Evolutionary conservation across 257 asterid genomes (phyloP).

Genomic region (Fraxinus cuspidata): DNA sequence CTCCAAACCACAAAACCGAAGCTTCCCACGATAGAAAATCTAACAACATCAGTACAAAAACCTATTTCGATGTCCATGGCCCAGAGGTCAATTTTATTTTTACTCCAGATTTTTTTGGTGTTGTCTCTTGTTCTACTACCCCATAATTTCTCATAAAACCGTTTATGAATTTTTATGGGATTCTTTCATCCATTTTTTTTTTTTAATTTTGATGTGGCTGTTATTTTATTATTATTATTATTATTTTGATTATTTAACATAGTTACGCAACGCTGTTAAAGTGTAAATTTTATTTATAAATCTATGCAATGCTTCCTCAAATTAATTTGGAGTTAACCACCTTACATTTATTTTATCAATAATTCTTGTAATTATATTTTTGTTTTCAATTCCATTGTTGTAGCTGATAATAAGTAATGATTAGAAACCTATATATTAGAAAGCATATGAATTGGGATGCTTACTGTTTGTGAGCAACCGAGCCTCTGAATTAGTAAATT

Average conservation of each 20-base stretch:
- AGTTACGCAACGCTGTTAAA: background rate
- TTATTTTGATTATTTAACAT: background rate
- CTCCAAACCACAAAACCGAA: constrained; percentile 35
- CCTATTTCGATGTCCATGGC: constrained; percentile 78
- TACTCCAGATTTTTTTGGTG: background rate
- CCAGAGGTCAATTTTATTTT: constrained; percentile 55
- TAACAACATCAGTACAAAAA: constrained; percentile 31
- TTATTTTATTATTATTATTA: too few species aligned
- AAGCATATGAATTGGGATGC: background rate
- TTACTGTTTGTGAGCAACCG: constrained; percentile 9
- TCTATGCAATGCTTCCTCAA: background rate
- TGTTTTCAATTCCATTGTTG: background rate
- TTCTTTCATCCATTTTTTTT: background rate
- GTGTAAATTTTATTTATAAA: background rate
- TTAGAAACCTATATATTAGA: background rate
- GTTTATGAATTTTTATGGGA: background rate
- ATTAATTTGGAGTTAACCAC: background rate
- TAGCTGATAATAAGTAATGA: background rate
- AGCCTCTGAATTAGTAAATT: constrained; percentile 7
- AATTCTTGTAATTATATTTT: background rate
- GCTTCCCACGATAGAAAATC: constrained; percentile 35
- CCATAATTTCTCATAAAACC: too few species aligned
- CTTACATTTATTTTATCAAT: background rate
- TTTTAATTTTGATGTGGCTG: too few species aligned
- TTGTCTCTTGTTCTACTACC: too few species aligned